Evolutionary conservation across 495 filamentous ascomycete species (phyloP), one percentile per base, ranked within the genome.

Genomic region (Lentithecium fluviatile): DNA sequence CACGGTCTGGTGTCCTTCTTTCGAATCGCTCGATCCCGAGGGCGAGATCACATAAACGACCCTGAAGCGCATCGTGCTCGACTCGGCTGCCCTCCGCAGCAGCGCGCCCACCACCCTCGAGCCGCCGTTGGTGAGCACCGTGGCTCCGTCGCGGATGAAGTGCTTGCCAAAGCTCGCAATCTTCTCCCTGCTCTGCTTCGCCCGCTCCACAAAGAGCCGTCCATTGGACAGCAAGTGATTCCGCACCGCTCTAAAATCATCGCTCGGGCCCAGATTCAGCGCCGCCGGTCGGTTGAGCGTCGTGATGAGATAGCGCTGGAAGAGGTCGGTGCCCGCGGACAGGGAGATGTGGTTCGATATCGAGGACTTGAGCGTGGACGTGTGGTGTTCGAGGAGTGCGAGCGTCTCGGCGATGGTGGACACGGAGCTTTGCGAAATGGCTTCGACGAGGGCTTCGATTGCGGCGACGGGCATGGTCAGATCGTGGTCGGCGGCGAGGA

Each of bases 381-480:
- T 90, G 58, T 90, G 85, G 26, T 81, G 82, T 69, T 85, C 83
- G 60, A 98, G 84, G 26, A 93, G 82, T 61, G 89, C 85, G 66
- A 97, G 85, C 43, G 92, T 95, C 75, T 98, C 94, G 72, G 90
- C 93, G 65, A 96, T 88, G 25, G 94, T 98, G 13, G 83, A 83
- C 6, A 89, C 86, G 47, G 84, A 82, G 8, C 84, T 87, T 48
- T 85, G 82, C 71, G 85, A 83, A 58, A 97, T 85, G 58, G 90
- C 85, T 66, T 88, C 81, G 63, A 96, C 92, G 47, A 97, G 82
- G 36, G 94, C 85, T 76, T 97, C 91, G 72, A 98, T 96, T 52
- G 94, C 92, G 1, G 93, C 94, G 50, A 98, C 87, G 48, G 93
- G 90, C 89, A 95, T 96, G 24, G 91, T 95, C 40, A 97, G 82